Percentiles rank a stretch among this genome's conserved stretches.
Evolutionary conservation across 805 yeast genomes (phyloP).

Genomic region (Suhomyces xylopsoci): DNA sequence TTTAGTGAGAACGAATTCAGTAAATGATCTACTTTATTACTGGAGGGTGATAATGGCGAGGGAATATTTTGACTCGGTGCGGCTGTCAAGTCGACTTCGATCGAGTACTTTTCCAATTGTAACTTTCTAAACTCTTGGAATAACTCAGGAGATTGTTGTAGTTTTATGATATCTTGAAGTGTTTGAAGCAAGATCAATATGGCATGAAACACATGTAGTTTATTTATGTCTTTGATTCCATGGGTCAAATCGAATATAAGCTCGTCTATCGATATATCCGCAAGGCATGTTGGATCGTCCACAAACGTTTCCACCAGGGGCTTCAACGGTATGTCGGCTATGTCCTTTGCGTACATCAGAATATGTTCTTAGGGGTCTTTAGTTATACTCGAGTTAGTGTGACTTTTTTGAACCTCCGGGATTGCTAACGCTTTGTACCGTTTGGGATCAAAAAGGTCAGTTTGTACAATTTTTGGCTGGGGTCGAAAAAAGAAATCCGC

Average conservation of each 20-base stretch:
- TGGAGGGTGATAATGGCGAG: slow-evolving; percentile 23
- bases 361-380: not conserved
- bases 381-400: not conserved
- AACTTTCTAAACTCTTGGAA: slow-evolving; percentile 22
- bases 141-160: slow-evolving; percentile 24
- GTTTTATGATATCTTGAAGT: slow-evolving; percentile 30
- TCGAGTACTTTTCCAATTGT: slow-evolving; percentile 20
- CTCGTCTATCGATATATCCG: slow-evolving; percentile 33
- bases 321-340: slow-evolving; percentile 35
- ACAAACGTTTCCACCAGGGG: slow-evolving; percentile 38
- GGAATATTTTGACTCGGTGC: slow-evolving; percentile 1
- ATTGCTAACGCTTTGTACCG: not conserved
- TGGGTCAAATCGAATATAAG: slow-evolving; percentile 32
- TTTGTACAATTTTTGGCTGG: not conserved
- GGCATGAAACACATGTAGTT: slow-evolving; percentile 35
- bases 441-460: not conserved
- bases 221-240: slow-evolving; percentile 31
- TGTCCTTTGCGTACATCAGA: slow-evolving; percentile 1
- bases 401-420: not conserved
- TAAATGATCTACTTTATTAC: slow-evolving; percentile 10
- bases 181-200: slow-evolving; percentile 26
- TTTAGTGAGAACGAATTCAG: not conserved
- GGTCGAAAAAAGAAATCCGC: not conserved
- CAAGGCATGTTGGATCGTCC: slow-evolving; percentile 35
- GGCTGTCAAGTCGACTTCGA: not conserved